These are phyloP conservation scores for Misopates orontium DNA, from an alignment of 257 asterid species.

Conservation along the genomic window DNA sequence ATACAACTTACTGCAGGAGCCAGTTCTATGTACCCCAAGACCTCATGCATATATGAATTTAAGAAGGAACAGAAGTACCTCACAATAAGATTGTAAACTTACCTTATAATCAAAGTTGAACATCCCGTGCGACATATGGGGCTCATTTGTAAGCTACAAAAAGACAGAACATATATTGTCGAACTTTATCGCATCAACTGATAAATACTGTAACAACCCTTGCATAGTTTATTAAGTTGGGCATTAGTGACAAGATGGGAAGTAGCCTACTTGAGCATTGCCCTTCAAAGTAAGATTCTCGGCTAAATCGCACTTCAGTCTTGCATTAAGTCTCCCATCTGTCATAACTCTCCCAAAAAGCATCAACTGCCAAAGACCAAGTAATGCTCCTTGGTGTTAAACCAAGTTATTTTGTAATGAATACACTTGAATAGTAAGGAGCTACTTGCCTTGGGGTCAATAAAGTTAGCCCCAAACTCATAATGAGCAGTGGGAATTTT, in stretches of 20 bases:
- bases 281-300: constrained; percentile 88
- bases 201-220: constrained; percentile 12
- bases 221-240: constrained; percentile 4
- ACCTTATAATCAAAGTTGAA: constrained; percentile 96
- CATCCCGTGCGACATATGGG: constrained; percentile 96
- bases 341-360: constrained; percentile 87
- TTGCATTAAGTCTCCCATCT: constrained; percentile 92
- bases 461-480: constrained; percentile 92
- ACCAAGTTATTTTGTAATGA: constrained; percentile 12
- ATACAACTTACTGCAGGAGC: constrained; percentile 6
- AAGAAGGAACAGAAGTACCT: background rate
- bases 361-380: constrained; percentile 68
- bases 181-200: constrained; percentile 4
- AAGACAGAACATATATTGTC: constrained; percentile 15
- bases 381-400: constrained; percentile 25
- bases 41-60: background rate
- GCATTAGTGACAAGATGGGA: constrained; percentile 18
- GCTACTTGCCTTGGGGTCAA: constrained; percentile 74
- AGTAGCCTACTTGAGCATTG: constrained; percentile 73
- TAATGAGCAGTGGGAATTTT: constrained; percentile 88
- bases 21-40: constrained; percentile 13
- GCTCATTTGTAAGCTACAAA: constrained; percentile 84
- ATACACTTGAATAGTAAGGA: constrained; percentile 16
- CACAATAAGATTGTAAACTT: constrained; percentile 11
- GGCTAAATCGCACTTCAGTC: constrained; percentile 85